A percentile compares a stretch with the other conserved stretches of the same genome.
Conservation (phyloP, 2,329 filamentous ascomycete genomes). For the Diplodia sapinea region DNA sequence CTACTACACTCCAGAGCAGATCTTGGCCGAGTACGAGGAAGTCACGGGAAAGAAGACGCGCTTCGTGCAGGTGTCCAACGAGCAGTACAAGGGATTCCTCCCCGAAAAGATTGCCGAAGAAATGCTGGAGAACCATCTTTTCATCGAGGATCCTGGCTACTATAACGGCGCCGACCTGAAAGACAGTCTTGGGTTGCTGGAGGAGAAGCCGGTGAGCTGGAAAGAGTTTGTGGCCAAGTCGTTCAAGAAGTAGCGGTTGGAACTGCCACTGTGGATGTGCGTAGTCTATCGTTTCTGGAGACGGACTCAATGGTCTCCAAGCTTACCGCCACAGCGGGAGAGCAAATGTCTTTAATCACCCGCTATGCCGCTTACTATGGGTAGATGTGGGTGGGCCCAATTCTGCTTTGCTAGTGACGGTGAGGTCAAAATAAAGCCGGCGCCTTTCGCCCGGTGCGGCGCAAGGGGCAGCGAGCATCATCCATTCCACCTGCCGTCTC, state of each 20-base stretch:
- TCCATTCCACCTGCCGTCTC: too few relatives aligned
- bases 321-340: too few relatives aligned
- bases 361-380: too few relatives aligned
- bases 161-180: slow-evolving; percentile 55
- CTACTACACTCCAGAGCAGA: slow-evolving; percentile 38
- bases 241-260: background rate
- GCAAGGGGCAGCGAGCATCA: too few relatives aligned
- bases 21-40: slow-evolving; percentile 47
- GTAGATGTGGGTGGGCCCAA: too few relatives aligned
- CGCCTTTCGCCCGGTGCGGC: too few relatives aligned
- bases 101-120: slow-evolving; percentile 55
- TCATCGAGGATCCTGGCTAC: slow-evolving; percentile 61
- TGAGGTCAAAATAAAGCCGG: too few relatives aligned
- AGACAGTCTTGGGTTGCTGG: slow-evolving; percentile 47
- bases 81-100: slow-evolving; percentile 50
- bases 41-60: slow-evolving; percentile 44
- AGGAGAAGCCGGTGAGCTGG: slow-evolving; percentile 49
- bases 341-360: too few relatives aligned
- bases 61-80: slow-evolving; percentile 47
- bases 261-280: too few relatives aligned
- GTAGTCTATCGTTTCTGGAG: too few relatives aligned
- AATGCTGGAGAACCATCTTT: slow-evolving; percentile 60
- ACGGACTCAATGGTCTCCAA: too few relatives aligned
- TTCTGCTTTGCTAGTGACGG: too few relatives aligned
- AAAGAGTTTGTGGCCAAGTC: slow-evolving; percentile 41